Conservation (phyloP, 441 rosid genomes). For the Erodium trifolium region DNA sequence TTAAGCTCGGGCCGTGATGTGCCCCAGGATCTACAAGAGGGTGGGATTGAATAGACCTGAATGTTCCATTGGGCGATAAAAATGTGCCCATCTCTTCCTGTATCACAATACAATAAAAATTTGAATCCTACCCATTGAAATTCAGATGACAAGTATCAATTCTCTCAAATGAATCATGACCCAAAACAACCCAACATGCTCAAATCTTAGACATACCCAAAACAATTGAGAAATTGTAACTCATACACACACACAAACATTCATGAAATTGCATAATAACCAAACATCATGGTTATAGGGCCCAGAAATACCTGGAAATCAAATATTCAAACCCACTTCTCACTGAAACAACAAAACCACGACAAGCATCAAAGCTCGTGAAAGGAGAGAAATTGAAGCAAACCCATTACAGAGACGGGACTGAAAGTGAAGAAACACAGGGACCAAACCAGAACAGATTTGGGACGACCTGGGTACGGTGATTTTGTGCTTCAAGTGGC, state of each 20-base stretch:
- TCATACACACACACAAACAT: not conserved
- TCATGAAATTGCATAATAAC: not conserved
- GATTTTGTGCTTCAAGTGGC: not conserved
- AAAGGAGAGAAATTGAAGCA: not conserved
- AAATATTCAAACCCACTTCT: not conserved
- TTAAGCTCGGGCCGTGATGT: not conserved
- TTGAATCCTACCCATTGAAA: not conserved
- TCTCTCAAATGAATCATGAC: slow-evolving; percentile 3
- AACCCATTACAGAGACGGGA: not conserved
- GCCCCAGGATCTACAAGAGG: slow-evolving; percentile 1
- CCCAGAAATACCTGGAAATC: not conserved
- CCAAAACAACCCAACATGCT: not conserved
- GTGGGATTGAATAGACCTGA: not conserved
- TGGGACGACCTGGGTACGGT: not conserved
- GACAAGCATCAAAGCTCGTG: not conserved
- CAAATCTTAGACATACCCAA: not conserved
- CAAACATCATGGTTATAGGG: not conserved
- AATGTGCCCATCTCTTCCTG: slow-evolving; percentile 12
- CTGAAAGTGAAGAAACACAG: not conserved
- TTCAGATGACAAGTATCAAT: not conserved
- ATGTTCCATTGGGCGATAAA: slow-evolving; percentile 13
- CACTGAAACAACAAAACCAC: not conserved
- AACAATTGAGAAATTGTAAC: not conserved
- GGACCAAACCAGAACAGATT: not conserved
- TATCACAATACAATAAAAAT: not conserved